Conservation (phyloP, 306 rosid species). For the Dryas octopetala region DNA sequence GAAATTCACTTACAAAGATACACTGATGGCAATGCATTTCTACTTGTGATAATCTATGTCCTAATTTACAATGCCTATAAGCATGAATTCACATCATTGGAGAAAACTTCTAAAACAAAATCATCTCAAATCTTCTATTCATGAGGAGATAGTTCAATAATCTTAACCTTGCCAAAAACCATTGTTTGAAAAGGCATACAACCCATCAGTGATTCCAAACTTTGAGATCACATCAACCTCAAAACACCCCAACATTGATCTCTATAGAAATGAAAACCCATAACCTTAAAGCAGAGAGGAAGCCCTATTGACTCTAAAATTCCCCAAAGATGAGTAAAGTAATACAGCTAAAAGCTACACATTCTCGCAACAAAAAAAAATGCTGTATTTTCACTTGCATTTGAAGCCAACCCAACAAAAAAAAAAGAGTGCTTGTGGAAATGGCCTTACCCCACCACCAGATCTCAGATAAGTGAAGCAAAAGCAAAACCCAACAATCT, state of each 20-base stretch:
- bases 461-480: slow-evolving; percentile 71
- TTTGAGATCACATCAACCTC: slow-evolving; percentile 30
- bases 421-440: slow-evolving; percentile 17
- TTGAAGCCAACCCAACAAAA: slow-evolving; percentile 35
- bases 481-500: slow-evolving; percentile 50
- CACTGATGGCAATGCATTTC: slow-evolving; percentile 10
- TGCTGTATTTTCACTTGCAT: slow-evolving; percentile 43
- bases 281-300: slow-evolving; percentile 21
- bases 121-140: slow-evolving; percentile 16
- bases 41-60: not conserved
- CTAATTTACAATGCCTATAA: not conserved
- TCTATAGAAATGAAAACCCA: slow-evolving; percentile 16
- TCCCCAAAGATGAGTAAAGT: slow-evolving; percentile 49
- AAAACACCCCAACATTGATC: slow-evolving; percentile 35
- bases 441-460: slow-evolving; percentile 60
- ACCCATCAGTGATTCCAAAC: slow-evolving; percentile 43
- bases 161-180: slow-evolving; percentile 44
- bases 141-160: slow-evolving; percentile 20
- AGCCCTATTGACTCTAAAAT: slow-evolving; percentile 34
- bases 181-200: slow-evolving; percentile 31
- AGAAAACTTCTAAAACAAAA: not conserved
- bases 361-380: slow-evolving; percentile 19
- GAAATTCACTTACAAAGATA: not conserved
- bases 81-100: not conserved
- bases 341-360: slow-evolving; percentile 25